Conservation (phyloP, 768 basidiomycete genomes). For the Mycena olivaceomarginata region DNA sequence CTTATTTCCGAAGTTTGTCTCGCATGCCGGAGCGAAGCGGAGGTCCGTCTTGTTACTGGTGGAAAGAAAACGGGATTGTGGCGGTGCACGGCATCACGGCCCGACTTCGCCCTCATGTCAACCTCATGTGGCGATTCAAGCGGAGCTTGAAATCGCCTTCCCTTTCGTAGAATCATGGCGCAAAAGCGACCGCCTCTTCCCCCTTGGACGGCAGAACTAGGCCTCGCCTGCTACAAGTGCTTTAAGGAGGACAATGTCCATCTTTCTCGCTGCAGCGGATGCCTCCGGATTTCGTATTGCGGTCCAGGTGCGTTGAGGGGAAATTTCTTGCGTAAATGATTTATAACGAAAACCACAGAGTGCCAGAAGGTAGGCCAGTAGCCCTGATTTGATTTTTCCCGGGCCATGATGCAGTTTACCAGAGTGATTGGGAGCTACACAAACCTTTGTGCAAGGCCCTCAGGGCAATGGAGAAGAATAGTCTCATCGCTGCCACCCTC, state of each 20-base stretch:
- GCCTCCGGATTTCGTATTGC: slow-evolving; percentile 1
- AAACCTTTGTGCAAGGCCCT: slow-evolving; percentile 34
- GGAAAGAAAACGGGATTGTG: too few species aligned
- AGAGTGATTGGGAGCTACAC: slow-evolving; percentile 35
- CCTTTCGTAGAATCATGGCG: not conserved
- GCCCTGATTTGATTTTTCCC: not conserved
- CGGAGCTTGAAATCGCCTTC: not conserved
- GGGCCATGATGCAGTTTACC: not conserved
- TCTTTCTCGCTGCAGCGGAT: slow-evolving; percentile 7
- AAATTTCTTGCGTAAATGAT: too few species aligned
- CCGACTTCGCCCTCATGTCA: too few species aligned
- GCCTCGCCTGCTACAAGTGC: slow-evolving; percentile 4
- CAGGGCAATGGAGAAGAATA: slow-evolving; percentile 22
- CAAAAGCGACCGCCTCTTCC: not conserved
- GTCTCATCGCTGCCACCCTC: not conserved
- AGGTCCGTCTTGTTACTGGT: too few species aligned
- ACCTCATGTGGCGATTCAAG: not conserved
- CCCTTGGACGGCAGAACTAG: not conserved
- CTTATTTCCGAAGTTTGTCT: too few species aligned
- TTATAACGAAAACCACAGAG: not conserved
- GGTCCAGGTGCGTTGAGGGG: not conserved
- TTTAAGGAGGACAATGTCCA: not conserved
- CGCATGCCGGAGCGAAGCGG: too few species aligned
- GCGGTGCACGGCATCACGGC: too few species aligned
- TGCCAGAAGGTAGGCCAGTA: slow-evolving; percentile 1